Evolutionary conservation across 192 early-diverging fungal species (phyloP), one percentile per base, ranked within the genome.

Genomic region (Coemansia sp.): DNA sequence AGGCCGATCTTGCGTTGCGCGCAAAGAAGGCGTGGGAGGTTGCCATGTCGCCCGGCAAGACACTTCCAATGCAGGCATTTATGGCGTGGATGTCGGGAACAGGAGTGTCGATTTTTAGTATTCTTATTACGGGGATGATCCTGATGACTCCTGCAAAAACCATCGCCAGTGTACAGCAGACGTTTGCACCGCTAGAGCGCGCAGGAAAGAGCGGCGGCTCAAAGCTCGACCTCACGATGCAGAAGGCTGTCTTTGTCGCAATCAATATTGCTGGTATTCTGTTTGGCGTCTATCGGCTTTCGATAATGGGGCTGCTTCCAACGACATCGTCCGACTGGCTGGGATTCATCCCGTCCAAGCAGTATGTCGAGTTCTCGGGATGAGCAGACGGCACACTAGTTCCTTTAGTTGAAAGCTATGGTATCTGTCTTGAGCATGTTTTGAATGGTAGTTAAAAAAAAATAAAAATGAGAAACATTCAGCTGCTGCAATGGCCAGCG

Each of bases 51-150:
- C 93, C 93, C 6, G 94, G 89, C 56, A 98, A 98, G 74, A 89
- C 89, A 40, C 88, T 98, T 23, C 98, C 98, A 1, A 98, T 99
- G 96, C 93, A 98, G 56, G 93, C 85, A 19, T 90, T 99, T 71
- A 99, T 99, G 98, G 87, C 98, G 32, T 99, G 93, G 85, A 99
- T 99, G 98, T 93, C 91, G 23, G 98, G 98, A 62, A 99, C 93
- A 74, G 74, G 87, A 57, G 92, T 99, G 41, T 95, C 98, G 68
- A 97, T 99, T 60, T 99, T 96, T 67, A 91, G 87, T 43, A 94
- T 99, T 37, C 88, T 99, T 76, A 91, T 98, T 41, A 95, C 94
- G 5, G 95, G 88, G 13, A 99, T 99, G 97, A 88, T 99, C 26
- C 89, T 99, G 62, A 93, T 89, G 73, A 89, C 94, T 23, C 92